Percentiles rank a stretch among this genome's conserved stretches.
Conservation (phyloP, 2,329 filamentous ascomycete species). For the Fusarium fujikuroi region DNA sequence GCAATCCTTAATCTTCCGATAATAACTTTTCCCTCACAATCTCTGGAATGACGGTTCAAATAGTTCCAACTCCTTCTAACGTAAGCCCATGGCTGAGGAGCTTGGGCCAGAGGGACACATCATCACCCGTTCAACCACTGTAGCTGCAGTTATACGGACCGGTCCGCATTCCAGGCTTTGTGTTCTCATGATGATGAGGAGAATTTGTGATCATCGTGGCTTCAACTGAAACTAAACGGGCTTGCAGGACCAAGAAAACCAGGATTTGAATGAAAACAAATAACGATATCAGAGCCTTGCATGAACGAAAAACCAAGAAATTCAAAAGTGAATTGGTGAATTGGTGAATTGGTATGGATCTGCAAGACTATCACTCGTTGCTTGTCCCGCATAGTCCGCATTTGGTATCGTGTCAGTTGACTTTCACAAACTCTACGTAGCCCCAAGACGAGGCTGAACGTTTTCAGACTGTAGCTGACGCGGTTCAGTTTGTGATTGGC, state of each 20-base stretch:
- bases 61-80: not conserved
- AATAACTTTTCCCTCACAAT: not conserved
- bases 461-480: conserved; percentile 11
- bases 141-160: conserved; percentile 4
- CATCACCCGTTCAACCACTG: conserved; percentile 15
- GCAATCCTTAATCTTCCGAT: not conserved
- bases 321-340: not conserved
- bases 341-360: conserved; percentile 21
- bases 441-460: not conserved
- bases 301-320: not conserved
- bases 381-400: conserved; percentile 1
- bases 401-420: conserved; percentile 10
- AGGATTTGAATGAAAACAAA: not conserved
- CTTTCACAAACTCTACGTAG: not conserved
- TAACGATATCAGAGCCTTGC: conserved; percentile 1
- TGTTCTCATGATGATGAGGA: not conserved
- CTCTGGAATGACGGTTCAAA: conserved; percentile 10
- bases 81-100: not conserved
- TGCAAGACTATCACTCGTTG: not conserved
- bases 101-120: not conserved
- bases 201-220: not conserved
- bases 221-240: conserved; percentile 8
- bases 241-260: not conserved
- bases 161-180: conserved; percentile 3
- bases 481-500: conserved; percentile 2